A percentile compares a stretch with the other conserved stretches of the same genome.
These are phyloP conservation scores for Geotrichum europaeum DNA, from an alignment of 1,139 yeast species.

Conservation along the genomic window DNA sequence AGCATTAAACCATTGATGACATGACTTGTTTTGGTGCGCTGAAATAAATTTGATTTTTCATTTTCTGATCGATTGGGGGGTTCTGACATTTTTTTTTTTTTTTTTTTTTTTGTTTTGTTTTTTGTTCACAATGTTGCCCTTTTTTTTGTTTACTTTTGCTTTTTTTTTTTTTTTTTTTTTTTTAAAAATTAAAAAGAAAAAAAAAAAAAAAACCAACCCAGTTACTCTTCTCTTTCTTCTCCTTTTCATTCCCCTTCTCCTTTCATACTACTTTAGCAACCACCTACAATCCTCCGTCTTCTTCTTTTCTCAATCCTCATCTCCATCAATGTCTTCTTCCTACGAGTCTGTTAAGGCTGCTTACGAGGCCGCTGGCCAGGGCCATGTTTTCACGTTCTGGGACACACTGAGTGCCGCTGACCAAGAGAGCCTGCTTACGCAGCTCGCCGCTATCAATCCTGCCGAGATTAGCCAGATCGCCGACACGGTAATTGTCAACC, in stretches of 20 bases:
- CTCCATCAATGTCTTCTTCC: neutral
- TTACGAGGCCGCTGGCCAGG: constrained; percentile 38
- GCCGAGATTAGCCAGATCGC: constrained; percentile 30
- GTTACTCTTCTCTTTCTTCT: neutral
- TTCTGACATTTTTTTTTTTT: neutral
- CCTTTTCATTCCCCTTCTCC: neutral
- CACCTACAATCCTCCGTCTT: neutral
- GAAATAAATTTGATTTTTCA: too few species aligned
- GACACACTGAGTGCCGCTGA: constrained; percentile 31
- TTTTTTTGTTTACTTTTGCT: neutral
- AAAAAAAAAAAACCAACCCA: neutral
- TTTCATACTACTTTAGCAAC: neutral
- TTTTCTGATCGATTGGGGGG: neutral
- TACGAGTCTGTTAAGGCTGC: constrained; percentile 21
- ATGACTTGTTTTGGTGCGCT: too few species aligned
- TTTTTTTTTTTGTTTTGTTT: neutral
- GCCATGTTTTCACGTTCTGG: constrained; percentile 39
- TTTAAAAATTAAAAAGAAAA: neutral
- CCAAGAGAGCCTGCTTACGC: constrained; percentile 28
- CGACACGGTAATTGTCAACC: constrained; percentile 23
- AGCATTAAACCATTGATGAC: too few species aligned
- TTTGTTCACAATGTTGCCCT: neutral
- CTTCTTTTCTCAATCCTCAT: neutral
- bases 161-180: neutral
- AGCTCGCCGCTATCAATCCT: constrained; percentile 36